Evolutionary conservation across 2,329 filamentous ascomycete species (phyloP).

Genomic region (Cladorrhinum sp.): DNA sequence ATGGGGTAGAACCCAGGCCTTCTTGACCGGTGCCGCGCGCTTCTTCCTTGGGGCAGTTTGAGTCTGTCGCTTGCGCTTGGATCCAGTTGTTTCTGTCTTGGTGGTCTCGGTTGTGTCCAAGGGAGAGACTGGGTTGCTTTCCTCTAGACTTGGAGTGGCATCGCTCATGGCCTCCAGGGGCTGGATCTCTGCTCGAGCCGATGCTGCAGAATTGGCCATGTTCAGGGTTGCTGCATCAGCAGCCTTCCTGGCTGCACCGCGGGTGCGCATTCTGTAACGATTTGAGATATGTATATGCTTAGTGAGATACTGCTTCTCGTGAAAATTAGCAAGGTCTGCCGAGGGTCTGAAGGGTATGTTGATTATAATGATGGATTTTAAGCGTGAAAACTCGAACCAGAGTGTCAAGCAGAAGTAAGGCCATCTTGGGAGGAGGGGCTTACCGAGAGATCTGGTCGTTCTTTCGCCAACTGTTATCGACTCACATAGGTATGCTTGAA

Average conservation of each 20-base stretch:
- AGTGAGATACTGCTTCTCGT: too few species aligned
- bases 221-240: neutral
- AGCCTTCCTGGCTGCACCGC: constrained; percentile 7
- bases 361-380: too few species aligned
- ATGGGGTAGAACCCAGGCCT: constrained; percentile 18
- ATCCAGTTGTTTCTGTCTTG: neutral
- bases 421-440: too few species aligned
- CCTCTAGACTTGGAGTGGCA: neutral
- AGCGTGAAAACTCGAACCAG: too few species aligned
- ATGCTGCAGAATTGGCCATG: neutral
- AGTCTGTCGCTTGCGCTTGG: neutral
- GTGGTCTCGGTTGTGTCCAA: neutral
- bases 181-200: neutral
- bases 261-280: constrained; percentile 14
- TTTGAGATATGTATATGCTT: neutral
- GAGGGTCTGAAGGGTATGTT: too few species aligned
- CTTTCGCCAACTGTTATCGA: too few species aligned
- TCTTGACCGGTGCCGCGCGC: constrained; percentile 4
- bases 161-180: neutral
- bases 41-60: constrained; percentile 6
- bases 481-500: too few species aligned
- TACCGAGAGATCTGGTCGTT: too few species aligned
- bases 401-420: too few species aligned
- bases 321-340: too few species aligned
- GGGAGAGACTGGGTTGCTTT: neutral